A percentile compares a stretch with the other conserved stretches of the same genome.
Conservation (phyloP, 257 asterid genomes). For the Voacanga thouarsii region DNA sequence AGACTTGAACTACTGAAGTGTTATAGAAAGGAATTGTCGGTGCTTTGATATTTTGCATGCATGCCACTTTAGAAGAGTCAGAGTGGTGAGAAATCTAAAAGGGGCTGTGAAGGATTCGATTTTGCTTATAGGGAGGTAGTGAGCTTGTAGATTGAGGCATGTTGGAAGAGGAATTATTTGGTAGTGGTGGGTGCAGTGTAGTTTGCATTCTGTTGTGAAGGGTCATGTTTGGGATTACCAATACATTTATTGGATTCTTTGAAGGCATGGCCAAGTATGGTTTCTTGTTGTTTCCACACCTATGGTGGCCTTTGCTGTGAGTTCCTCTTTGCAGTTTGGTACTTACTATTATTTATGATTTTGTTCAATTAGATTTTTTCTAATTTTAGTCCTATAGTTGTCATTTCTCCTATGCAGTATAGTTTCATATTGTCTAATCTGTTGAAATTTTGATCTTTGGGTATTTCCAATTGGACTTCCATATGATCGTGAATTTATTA, state of each 20-base stretch:
- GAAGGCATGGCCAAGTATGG: too few species aligned
- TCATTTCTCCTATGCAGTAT: not conserved
- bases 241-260: too few species aligned
- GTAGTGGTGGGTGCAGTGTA: too few species aligned
- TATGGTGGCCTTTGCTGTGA: conserved; percentile 84
- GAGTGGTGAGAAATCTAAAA: conserved; percentile 40
- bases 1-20: not conserved
- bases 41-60: not conserved
- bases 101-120: conserved; percentile 37
- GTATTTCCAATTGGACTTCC: not conserved
- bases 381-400: not conserved
- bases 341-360: conserved; percentile 1
- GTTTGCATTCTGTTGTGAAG: too few species aligned
- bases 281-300: conserved; percentile 89
- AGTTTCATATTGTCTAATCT: not conserved
- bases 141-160: conserved; percentile 77
- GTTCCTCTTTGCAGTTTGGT: conserved; percentile 29
- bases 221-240: too few species aligned
- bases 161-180: too few species aligned
- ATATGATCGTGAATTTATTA: not conserved
- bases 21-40: not conserved
- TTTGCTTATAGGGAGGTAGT: conserved; percentile 59
- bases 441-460: too few species aligned
- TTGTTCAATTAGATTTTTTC: not conserved
- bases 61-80: not conserved